Evolutionary conservation across 257 asterid species (phyloP), one percentile per base, ranked within the genome.

Genomic region (Eustoma russellianum): DNA sequence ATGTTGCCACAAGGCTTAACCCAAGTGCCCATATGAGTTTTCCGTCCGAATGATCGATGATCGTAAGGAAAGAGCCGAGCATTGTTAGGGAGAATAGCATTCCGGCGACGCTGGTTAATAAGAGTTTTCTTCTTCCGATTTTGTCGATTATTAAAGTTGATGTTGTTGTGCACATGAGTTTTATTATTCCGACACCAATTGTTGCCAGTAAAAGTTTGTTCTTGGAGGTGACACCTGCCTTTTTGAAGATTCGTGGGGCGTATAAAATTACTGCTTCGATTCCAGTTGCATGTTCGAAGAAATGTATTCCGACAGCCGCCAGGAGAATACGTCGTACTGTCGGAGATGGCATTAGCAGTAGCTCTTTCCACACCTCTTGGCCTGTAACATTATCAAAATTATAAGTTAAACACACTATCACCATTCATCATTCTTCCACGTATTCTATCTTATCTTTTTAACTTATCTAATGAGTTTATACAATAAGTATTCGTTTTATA

Each of bases 211-310:
- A 67, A 2, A 79, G 72, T 61, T 75, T 73, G 13, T 49, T 59
- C 48, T 65, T 55, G 0, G 72, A 59, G 24, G 50, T 51, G 11
- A 85, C 76, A 13, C 94, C 94, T 0, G 94, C 94, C 33, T 70
- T 72, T n/a, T 48, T 69, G 56, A 83, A 79, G 19, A 83, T 79
- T 11, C 67, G 56, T 0, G 86, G 88, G 9, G 88, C 86, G 45
- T 83, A 83, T 7, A 83, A 57, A 6, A 83, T 70, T 4, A 83
- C 88, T 0, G 93, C 93, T 61, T 83, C 93, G 0, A 68, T 66
- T 5, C 93, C 88, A 0, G 88, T 83, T 6, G 88, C 88, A 59
- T 83, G 93, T 17, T 83, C 88, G 52, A 83, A 83, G 78, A 83
- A 83, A 69, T 83, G 88, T 0, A 83, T 46, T 7, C 85, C 85